Percentiles rank a stretch among this genome's conserved stretches.
These are phyloP conservation scores for Luffa acutangula DNA, from an alignment of 306 rosid species.

Conservation along the genomic window DNA sequence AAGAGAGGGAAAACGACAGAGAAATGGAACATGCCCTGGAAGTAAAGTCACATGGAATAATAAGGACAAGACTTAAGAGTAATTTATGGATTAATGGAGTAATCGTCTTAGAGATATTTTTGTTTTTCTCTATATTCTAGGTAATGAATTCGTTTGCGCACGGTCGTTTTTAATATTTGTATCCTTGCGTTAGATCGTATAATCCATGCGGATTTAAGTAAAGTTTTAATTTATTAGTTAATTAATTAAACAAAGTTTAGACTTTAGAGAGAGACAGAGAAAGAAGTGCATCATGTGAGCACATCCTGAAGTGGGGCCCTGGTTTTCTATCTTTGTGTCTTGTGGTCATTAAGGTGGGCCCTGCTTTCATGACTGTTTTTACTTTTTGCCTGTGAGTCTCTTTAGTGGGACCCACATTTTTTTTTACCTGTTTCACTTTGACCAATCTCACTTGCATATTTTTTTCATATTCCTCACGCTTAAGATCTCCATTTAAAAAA, in stretches of 20 bases:
- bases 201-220: not conserved
- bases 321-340: not conserved
- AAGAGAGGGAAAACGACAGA: not conserved
- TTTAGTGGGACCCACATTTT: not conserved
- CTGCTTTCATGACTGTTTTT: not conserved
- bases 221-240: not conserved
- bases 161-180: not conserved
- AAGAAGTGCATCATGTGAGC: slow-evolving; percentile 6
- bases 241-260: not conserved
- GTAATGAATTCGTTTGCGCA: not conserved
- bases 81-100: not conserved
- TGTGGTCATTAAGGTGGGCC: not conserved
- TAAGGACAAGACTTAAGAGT: not conserved
- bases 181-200: not conserved
- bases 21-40: not conserved
- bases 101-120: not conserved
- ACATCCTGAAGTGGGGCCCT: not conserved
- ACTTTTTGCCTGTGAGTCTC: not conserved
- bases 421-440: not conserved
- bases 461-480: not conserved
- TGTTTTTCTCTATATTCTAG: not conserved
- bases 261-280: not conserved
- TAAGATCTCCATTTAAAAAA: no score
- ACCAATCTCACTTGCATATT: not conserved
- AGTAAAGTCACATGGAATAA: not conserved